Percentiles rank a stretch among this genome's conserved stretches.
Conservation (phyloP, 2,329 filamentous ascomycete species). For the Beauveria asiatica region DNA sequence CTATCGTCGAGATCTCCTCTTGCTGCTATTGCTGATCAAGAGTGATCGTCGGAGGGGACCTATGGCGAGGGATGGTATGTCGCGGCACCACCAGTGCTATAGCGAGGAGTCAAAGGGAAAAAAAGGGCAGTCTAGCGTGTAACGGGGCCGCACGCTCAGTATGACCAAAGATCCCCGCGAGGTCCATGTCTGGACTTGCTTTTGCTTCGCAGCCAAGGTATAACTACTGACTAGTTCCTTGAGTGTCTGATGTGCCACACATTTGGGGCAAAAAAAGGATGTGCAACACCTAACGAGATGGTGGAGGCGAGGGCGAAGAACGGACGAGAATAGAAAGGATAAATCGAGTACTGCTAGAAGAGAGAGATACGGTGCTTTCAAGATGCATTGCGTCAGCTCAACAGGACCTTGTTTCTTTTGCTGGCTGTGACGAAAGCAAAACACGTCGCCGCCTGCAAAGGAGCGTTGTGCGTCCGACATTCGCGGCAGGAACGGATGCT, state of each 20-base stretch:
- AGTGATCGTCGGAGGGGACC: slow-evolving; percentile 6
- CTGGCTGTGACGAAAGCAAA: not conserved
- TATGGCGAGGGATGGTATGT: not conserved
- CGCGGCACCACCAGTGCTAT: not conserved
- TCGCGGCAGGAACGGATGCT: not conserved
- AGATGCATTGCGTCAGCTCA: not conserved
- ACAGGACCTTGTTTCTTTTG: not conserved
- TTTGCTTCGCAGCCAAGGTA: slow-evolving; percentile 1
- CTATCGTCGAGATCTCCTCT: not conserved
- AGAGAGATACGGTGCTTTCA: not conserved
- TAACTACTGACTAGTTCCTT: slow-evolving; percentile 5
- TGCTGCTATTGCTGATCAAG: not conserved
- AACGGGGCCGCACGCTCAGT: not conserved
- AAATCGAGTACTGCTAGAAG: not conserved
- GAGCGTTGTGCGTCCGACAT: not conserved
- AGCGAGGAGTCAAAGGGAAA: slow-evolving; percentile 5
- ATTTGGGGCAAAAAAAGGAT: not conserved
- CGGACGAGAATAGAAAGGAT: not conserved
- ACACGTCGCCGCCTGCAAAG: not conserved
- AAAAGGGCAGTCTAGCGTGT: slow-evolving; percentile 15
- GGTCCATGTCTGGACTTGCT: not conserved
- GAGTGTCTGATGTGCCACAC: slow-evolving; percentile 6
- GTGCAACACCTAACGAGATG: not conserved
- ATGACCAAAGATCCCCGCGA: not conserved
- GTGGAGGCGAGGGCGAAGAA: not conserved